A percentile compares a stretch with the other conserved stretches of the same genome.
Conservation (phyloP, 192 early-diverging fungal species). For the Umbelopsis ramanniana region DNA sequence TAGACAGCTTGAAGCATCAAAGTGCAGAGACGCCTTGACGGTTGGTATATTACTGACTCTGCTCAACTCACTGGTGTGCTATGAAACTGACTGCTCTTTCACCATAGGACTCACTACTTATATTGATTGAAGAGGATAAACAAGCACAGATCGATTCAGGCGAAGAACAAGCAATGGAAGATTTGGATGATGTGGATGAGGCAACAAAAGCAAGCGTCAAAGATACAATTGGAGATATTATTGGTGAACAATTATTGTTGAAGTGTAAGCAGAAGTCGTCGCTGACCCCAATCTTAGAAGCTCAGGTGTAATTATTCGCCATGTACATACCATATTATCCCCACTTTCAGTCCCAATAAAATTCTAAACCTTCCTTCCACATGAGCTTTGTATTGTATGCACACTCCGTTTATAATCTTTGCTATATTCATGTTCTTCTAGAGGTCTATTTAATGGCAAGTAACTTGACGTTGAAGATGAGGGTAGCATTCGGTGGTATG, state of each 20-base stretch:
- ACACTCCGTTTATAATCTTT: background rate
- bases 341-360: background rate
- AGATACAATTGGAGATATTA: constrained; percentile 8
- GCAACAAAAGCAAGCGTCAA: constrained; percentile 4
- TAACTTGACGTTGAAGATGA: constrained; percentile 92
- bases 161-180: constrained; percentile 12
- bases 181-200: constrained; percentile 12
- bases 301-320: constrained; percentile 17
- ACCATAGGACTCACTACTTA: background rate
- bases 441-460: constrained; percentile 63
- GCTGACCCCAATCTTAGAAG: constrained; percentile 9
- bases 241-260: constrained; percentile 5
- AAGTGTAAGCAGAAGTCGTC: constrained; percentile 5
- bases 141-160: background rate
- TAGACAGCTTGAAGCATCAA: constrained; percentile 40
- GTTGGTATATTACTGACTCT: constrained; percentile 33
- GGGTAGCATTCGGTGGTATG: constrained; percentile 86
- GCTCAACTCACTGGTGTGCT: too few relatives aligned
- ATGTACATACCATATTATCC: constrained; percentile 10
- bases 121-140: constrained; percentile 1
- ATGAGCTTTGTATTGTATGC: background rate
- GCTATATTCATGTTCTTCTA: background rate
- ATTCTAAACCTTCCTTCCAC: background rate
- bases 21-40: constrained; percentile 54
- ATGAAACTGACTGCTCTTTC: background rate